Percentiles rank a stretch among this genome's conserved stretches.
These are phyloP conservation scores for Daedalea quercina DNA, from an alignment of 768 basidiomycete species.

Conservation along the genomic window DNA sequence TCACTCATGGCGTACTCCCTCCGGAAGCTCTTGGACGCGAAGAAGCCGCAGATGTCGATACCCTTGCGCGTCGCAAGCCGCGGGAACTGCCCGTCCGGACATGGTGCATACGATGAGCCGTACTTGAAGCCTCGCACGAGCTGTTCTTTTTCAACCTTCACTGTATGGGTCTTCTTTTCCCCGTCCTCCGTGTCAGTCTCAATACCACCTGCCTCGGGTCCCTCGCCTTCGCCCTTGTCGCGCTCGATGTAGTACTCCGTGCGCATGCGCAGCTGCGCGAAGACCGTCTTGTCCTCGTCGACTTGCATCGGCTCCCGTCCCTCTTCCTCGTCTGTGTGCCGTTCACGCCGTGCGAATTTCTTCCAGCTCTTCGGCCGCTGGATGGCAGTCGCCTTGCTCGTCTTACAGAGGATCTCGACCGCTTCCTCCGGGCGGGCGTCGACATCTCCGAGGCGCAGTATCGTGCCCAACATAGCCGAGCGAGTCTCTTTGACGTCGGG, in stretches of 20 bases:
- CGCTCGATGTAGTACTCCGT: slow-evolving; percentile 55
- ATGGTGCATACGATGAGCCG: slow-evolving; percentile 81
- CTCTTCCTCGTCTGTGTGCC: slow-evolving; percentile 22
- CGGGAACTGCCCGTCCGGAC: slow-evolving; percentile 80
- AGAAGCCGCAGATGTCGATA: slow-evolving; percentile 85
- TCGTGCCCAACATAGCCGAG: slow-evolving; percentile 56
- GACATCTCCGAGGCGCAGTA: slow-evolving; percentile 74
- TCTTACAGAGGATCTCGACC: slow-evolving; percentile 65
- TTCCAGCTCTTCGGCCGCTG: slow-evolving; percentile 73
- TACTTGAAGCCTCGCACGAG: slow-evolving; percentile 83
- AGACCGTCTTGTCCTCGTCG: slow-evolving; percentile 37
- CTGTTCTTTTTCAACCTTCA: slow-evolving; percentile 64
- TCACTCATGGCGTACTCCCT: slow-evolving; percentile 81
- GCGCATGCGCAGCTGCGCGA: slow-evolving; percentile 34
- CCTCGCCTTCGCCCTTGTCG: slow-evolving; percentile 20
- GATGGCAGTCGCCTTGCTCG: slow-evolving; percentile 73
- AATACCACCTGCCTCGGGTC: slow-evolving; percentile 12
- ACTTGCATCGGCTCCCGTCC: slow-evolving; percentile 16
- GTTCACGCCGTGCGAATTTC: slow-evolving; percentile 49
- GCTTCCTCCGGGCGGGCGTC: slow-evolving; percentile 62
- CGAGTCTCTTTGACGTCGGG: slow-evolving; percentile 66
- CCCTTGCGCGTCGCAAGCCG: slow-evolving; percentile 72
- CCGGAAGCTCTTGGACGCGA: slow-evolving; percentile 63
- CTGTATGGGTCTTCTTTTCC: slow-evolving; percentile 26
- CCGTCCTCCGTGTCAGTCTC: slow-evolving; percentile 24